A percentile compares a stretch with the other conserved stretches of the same genome.
Conservation (phyloP, 345 rosid species). For the Syzygium aqueum region DNA sequence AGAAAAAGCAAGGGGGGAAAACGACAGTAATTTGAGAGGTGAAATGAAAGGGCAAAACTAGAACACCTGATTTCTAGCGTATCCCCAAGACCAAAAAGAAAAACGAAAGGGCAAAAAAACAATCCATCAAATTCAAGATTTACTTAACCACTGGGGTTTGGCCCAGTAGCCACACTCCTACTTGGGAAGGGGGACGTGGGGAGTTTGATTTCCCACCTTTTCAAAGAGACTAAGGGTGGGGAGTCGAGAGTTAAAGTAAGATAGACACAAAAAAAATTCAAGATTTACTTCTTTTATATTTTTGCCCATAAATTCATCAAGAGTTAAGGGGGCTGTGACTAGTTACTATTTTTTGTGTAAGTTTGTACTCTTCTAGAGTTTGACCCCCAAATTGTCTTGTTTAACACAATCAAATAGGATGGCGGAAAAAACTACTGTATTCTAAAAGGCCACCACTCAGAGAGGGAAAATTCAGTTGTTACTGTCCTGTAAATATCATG, state of each 20-base stretch:
- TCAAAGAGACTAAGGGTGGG: too few relatives aligned
- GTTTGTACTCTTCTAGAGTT: background rate
- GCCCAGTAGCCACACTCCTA: too few relatives aligned
- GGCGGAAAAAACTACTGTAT: background rate
- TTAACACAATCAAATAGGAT: background rate
- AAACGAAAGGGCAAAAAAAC: background rate
- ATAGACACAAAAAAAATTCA: background rate
- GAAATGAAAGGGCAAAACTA: background rate
- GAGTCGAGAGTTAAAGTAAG: too few relatives aligned
- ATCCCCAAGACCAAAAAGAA: background rate
- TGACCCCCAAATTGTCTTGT: background rate
- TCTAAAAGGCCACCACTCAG: background rate
- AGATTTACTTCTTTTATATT: background rate
- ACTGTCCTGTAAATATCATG: background rate
- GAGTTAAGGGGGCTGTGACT: background rate
- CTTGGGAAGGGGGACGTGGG: too few relatives aligned
- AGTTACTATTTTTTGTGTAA: background rate
- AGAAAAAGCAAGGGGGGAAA: background rate
- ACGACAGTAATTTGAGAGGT: background rate
- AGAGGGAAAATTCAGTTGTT: background rate
- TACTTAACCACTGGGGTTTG: background rate
- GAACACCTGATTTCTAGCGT: background rate
- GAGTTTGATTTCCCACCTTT: too few relatives aligned
- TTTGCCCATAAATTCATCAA: background rate
- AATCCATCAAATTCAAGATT: background rate